Percentiles rank a stretch among this genome's conserved stretches.
Conservation (phyloP, 352 stramenopile species). For the Pythium folliculosum region DNA sequence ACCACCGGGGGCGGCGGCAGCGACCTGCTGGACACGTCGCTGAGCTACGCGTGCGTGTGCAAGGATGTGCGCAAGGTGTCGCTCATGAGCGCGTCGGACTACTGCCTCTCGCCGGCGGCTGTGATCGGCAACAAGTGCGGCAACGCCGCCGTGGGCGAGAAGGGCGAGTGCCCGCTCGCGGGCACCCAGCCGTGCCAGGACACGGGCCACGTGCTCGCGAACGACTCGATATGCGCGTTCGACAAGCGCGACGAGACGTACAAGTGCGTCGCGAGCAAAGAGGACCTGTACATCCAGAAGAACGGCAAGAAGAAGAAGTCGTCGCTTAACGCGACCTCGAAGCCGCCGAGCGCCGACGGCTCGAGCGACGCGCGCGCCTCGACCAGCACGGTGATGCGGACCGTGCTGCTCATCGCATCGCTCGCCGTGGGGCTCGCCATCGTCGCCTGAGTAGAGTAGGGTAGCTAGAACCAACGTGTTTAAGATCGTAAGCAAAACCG, state of each 20-base stretch:
- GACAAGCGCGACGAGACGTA: conserved; percentile 67
- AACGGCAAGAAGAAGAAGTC: conserved; percentile 47
- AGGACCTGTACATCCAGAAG: conserved; percentile 63
- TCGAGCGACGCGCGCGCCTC: background rate
- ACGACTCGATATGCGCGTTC: conserved; percentile 60
- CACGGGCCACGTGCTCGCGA: conserved; percentile 58
- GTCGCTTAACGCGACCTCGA: background rate
- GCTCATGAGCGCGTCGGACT: conserved; percentile 73
- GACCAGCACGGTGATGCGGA: background rate
- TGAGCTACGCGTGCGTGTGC: conserved; percentile 28
- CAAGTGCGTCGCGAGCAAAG: conserved; percentile 70
- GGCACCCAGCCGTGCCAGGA: conserved; percentile 59
- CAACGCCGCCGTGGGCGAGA: conserved; percentile 50
- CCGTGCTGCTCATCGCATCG: conserved; percentile 13
- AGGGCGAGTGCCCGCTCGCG: conserved; percentile 51
- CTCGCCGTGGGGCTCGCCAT: conserved; percentile 16
- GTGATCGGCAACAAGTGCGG: conserved; percentile 65
- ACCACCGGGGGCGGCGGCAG: too few species aligned
- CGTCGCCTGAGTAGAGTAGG: conserved; percentile 7
- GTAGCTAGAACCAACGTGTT: background rate
- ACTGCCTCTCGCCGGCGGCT: conserved; percentile 52
- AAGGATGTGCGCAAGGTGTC: conserved; percentile 41
- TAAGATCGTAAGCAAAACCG: background rate
- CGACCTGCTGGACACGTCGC: conserved; percentile 10
- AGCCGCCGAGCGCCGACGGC: background rate